Conservation (phyloP, 495 filamentous ascomycete genomes). For the Schizothecium vesticola region DNA sequence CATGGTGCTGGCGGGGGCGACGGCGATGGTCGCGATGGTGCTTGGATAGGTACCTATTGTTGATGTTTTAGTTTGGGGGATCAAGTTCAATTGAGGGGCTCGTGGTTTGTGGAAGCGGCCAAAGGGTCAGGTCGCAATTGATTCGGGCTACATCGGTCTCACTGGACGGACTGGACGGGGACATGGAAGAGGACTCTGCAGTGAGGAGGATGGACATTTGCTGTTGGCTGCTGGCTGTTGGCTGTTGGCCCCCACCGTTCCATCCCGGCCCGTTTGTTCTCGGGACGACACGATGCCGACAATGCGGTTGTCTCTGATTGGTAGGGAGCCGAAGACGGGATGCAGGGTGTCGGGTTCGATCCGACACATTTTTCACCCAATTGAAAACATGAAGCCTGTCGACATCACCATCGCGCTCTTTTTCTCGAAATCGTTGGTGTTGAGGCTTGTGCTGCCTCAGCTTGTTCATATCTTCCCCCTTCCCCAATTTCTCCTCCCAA, state of each 20-base stretch:
- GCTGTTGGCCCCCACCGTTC: too few species aligned
- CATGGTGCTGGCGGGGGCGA: not conserved
- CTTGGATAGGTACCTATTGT: too few species aligned
- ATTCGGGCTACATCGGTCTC: not conserved
- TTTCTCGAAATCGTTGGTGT: not conserved
- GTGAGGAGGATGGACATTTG: too few species aligned
- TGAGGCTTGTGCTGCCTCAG: not conserved
- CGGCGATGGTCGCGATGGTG: not conserved
- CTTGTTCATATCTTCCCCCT: too few species aligned
- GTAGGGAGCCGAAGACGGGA: not conserved
- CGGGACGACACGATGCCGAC: not conserved
- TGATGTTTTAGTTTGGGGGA: not conserved
- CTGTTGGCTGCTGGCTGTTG: too few species aligned
- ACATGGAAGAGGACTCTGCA: too few species aligned
- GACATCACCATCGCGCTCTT: not conserved
- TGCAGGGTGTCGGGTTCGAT: not conserved
- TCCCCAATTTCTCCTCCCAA: too few species aligned
- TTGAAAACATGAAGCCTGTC: not conserved
- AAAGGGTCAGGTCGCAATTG: not conserved
- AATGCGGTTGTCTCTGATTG: not conserved
- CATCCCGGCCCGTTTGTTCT: not conserved
- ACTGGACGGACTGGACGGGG: too few species aligned
- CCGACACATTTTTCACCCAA: not conserved
- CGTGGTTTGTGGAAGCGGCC: not conserved
- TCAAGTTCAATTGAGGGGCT: not conserved